A percentile compares a stretch with the other conserved stretches of the same genome.
Conservation (phyloP, 257 asterid species). For the Orobanche coerulescens region DNA sequence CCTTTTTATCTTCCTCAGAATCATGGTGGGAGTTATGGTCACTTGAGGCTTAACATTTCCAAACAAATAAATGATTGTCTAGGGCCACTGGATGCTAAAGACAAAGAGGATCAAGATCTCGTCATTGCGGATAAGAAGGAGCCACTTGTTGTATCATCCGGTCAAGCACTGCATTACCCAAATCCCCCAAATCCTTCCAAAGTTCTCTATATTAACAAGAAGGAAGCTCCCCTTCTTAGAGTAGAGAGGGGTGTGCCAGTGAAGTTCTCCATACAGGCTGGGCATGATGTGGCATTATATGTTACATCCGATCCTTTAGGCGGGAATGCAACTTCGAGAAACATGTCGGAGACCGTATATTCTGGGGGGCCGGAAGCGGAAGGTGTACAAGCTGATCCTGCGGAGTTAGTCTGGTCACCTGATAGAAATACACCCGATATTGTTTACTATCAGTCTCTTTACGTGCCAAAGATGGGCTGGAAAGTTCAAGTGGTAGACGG, state of each 20-base stretch:
- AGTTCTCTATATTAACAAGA: constrained; percentile 86
- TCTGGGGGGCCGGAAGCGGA: constrained; percentile 93
- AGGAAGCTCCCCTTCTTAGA: constrained; percentile 84
- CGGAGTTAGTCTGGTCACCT: constrained; percentile 80
- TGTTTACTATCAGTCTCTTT: constrained; percentile 86
- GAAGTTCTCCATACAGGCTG: constrained; percentile 91
- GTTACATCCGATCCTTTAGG: constrained; percentile 93
- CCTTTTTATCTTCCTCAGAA: constrained; percentile 95
- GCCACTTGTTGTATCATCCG: constrained; percentile 67
- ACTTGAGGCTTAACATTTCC: constrained; percentile 66
- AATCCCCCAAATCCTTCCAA: constrained; percentile 91
- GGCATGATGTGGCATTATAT: constrained; percentile 96
- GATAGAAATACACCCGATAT: constrained; percentile 91
- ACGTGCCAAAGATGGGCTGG: constrained; percentile 92
- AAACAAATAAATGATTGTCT: constrained; percentile 63
- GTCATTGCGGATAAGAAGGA: constrained; percentile 88
- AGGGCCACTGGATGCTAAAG: constrained; percentile 89
- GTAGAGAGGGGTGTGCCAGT: constrained; percentile 95
- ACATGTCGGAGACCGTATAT: constrained; percentile 72
- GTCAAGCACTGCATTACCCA: constrained; percentile 82
- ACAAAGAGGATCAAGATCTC: constrained; percentile 92
- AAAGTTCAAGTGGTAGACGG: constrained; percentile 97
- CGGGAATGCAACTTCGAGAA: constrained; percentile 89
- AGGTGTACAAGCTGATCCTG: constrained; percentile 88
- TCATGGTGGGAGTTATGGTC: constrained; percentile 80